Conservation (phyloP, 768 basidiomycete species). For the Pleurotus giganteus region DNA sequence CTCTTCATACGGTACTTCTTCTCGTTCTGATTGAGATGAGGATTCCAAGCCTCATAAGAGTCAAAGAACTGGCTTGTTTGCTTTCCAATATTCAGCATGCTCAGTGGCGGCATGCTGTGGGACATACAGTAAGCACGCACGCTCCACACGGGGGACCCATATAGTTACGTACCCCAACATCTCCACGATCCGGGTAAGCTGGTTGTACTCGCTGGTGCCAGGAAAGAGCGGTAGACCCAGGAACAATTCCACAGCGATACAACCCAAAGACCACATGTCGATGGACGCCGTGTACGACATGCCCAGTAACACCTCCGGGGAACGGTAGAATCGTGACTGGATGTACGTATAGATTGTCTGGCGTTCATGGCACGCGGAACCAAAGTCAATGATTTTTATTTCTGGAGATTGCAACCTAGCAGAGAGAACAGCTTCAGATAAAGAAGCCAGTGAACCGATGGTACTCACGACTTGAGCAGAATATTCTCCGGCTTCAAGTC, state of each 20-base stretch:
- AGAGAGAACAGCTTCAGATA: slow-evolving; percentile 4
- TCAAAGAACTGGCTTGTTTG: slow-evolving; percentile 95
- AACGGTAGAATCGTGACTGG: slow-evolving; percentile 97
- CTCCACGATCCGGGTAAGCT: slow-evolving; percentile 93
- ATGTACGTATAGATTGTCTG: slow-evolving; percentile 99
- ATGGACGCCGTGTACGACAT: slow-evolving; percentile 93
- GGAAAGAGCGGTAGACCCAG: slow-evolving; percentile 95
- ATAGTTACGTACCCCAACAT: slow-evolving; percentile 85
- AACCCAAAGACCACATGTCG: slow-evolving; percentile 99
- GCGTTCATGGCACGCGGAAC: slow-evolving; percentile 96
- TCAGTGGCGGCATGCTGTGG: slow-evolving; percentile 78
- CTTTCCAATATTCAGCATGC: slow-evolving; percentile 96
- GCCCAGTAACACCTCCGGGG: slow-evolving; percentile 94
- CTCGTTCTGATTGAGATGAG: slow-evolving; percentile 69
- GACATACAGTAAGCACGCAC: not conserved
- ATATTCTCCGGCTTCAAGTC: slow-evolving; percentile 99
- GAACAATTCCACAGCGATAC: slow-evolving; percentile 98
- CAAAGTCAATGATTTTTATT: slow-evolving; percentile 99
- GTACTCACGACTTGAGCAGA: slow-evolving; percentile 82
- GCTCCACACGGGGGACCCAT: slow-evolving; percentile 1
- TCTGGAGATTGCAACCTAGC: slow-evolving; percentile 89
- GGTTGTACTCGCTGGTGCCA: slow-evolving; percentile 99
- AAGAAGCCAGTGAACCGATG: not conserved
- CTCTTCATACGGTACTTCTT: slow-evolving; percentile 88
- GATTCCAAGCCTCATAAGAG: slow-evolving; percentile 54